phyloP scores from a whole-genome alignment of 2,329 filamentous ascomycete genomes.

The Fusarium bulbicola region DNA sequence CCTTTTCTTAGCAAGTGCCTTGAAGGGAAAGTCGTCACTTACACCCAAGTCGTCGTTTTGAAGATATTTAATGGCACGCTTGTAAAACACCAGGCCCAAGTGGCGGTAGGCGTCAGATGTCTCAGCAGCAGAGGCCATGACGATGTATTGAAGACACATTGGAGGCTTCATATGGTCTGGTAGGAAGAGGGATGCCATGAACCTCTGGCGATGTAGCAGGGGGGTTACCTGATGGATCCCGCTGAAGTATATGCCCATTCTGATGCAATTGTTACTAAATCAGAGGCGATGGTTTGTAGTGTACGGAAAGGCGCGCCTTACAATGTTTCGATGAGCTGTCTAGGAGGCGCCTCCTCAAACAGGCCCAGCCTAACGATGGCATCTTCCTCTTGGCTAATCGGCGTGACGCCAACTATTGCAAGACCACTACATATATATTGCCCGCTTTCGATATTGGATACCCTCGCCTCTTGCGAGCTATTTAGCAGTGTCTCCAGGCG shows the following conservation, averaged over 20 bases:
- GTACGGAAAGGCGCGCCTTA: not conserved
- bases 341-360: not conserved
- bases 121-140: slow-evolving; percentile 18
- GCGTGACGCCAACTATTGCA: too few species aligned
- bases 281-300: not conserved
- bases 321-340: slow-evolving; percentile 5
- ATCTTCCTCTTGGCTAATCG: not conserved
- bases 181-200: not conserved
- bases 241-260: slow-evolving; percentile 1
- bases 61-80: slow-evolving; percentile 1
- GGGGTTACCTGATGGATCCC: not conserved
- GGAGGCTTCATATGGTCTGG: slow-evolving; percentile 3
- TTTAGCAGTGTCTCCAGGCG: slow-evolving; percentile 3
- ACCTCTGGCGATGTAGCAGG: slow-evolving; percentile 9
- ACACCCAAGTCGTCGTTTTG: not conserved
- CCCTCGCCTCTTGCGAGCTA: not conserved
- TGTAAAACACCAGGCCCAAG: not conserved
- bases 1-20: not conserved
- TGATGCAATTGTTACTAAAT: not conserved
- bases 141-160: slow-evolving; percentile 21
- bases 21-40: not conserved
- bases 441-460: too few species aligned
- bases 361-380: not conserved
- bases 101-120: not conserved
- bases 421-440: not conserved